A percentile compares a stretch with the other conserved stretches of the same genome.
phyloP scores from a whole-genome alignment of 2,329 filamentous ascomycete species.

The Botrytis fragariae region DNA sequence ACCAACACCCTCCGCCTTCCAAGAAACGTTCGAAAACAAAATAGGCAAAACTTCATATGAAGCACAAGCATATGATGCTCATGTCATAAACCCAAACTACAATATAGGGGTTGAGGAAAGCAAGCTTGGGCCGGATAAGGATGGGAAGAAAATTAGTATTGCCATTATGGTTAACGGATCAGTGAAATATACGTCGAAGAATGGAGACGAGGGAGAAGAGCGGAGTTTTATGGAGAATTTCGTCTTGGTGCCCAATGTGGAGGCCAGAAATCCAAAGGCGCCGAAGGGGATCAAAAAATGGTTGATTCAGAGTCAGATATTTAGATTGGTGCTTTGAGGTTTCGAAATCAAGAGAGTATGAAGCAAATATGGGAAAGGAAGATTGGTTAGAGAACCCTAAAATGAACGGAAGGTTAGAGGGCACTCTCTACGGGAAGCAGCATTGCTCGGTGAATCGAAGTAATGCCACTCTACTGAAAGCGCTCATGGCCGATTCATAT shows the following conservation, averaged over 20 bases:
- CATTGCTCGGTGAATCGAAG: not conserved
- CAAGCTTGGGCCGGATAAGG: conserved; percentile 43
- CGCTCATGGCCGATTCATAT: not conserved
- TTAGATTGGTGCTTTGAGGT: conserved; percentile 46
- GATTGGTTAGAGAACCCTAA: not conserved
- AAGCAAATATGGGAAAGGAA: not conserved
- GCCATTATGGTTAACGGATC: conserved; percentile 71
- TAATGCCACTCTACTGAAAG: not conserved
- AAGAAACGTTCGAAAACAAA: conserved; percentile 65
- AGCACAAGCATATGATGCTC: conserved; percentile 71
- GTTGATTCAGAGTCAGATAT: conserved; percentile 71
- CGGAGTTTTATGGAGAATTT: conserved; percentile 78
- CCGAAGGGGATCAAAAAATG: conserved; percentile 55
- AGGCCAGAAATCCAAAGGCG: conserved; percentile 53
- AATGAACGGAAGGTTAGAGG: not conserved
- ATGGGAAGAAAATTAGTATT: conserved; percentile 64
- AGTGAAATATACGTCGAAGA: conserved; percentile 61
- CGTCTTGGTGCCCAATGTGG: conserved; percentile 75
- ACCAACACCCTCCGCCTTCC: conserved; percentile 61
- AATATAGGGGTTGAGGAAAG: conserved; percentile 53
- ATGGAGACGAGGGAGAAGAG: conserved; percentile 54
- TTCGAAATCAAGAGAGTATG: not conserved
- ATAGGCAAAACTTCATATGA: conserved; percentile 64
- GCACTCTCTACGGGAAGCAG: not conserved
- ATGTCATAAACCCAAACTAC: conserved; percentile 71